phyloP scores from a whole-genome alignment of 139 green algal genomes.

The Chlamydomonas schloesseri region DNA sequence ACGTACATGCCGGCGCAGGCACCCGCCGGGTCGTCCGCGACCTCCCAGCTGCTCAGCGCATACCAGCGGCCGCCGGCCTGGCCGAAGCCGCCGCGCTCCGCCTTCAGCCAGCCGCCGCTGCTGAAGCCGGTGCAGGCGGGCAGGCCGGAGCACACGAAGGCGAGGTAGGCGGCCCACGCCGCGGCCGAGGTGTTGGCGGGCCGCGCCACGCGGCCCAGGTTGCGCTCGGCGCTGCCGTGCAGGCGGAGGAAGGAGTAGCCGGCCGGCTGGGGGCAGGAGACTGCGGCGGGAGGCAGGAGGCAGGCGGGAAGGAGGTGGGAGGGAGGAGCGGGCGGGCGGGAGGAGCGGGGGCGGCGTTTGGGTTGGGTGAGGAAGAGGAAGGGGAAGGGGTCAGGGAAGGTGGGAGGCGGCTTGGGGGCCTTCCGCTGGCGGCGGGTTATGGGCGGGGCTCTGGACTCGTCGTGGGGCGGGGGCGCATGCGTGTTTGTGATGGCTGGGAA shows the following conservation, averaged over 20 bases:
- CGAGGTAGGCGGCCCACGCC: neutral
- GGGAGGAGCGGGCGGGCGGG: neutral
- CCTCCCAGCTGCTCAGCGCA: constrained; percentile 24
- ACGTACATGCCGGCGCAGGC: constrained; percentile 18
- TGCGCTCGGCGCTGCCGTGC: neutral
- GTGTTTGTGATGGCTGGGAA: too few species aligned
- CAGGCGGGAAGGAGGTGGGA: neutral
- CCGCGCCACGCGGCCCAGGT: neutral
- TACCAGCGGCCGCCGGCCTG: neutral
- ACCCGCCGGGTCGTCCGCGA: neutral
- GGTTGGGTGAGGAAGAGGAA: neutral
- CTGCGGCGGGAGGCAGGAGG: neutral
- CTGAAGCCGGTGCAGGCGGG: neutral
- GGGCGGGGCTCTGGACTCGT: too few species aligned
- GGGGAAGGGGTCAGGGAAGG: too few species aligned
- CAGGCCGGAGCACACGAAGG: neutral
- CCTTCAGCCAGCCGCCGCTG: constrained; percentile 12
- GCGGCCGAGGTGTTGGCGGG: neutral
- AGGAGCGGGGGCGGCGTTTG: neutral
- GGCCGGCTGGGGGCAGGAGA: neutral
- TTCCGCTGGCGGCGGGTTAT: too few species aligned
- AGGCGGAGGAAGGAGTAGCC: constrained; percentile 24
- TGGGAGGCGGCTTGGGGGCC: too few species aligned
- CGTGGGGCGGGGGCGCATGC: too few species aligned
- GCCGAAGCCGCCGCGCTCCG: neutral